Percentiles rank a stretch among this genome's conserved stretches.
These are phyloP conservation scores for Cladosporium sp. DNA, from an alignment of 2,329 filamentous ascomycete genomes.

Conservation along the genomic window DNA sequence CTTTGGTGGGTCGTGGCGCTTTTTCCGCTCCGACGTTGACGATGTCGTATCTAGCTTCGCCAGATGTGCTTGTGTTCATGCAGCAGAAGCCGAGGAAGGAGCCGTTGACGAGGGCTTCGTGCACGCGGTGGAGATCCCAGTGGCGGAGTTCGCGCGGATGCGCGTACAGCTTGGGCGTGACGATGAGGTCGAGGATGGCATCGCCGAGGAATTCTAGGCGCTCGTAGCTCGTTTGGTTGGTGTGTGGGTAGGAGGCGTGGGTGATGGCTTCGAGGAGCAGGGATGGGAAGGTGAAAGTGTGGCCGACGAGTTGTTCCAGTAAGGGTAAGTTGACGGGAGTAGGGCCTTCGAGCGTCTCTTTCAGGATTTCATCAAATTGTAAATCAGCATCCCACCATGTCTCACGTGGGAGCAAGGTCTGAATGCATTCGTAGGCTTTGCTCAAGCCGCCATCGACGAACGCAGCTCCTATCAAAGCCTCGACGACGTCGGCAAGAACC, in stretches of 20 bases:
- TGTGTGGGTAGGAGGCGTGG: conserved; percentile 54
- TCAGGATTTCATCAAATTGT: conserved; percentile 14
- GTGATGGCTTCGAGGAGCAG: conserved; percentile 77
- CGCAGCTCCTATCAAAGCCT: conserved; percentile 75
- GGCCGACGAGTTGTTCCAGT: conserved; percentile 65
- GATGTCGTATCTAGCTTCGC: conserved; percentile 28
- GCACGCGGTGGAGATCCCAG: conserved; percentile 68
- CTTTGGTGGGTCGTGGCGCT: neutral
- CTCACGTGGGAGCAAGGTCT: conserved; percentile 59
- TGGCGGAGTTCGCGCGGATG: conserved; percentile 47
- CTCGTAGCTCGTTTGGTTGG: conserved; percentile 53
- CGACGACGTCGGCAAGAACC: conserved; percentile 79
- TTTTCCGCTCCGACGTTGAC: neutral
- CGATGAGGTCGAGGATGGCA: conserved; percentile 72
- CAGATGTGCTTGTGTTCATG: conserved; percentile 52
- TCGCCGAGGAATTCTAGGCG: conserved; percentile 93
- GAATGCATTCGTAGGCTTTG: conserved; percentile 61
- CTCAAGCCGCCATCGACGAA: conserved; percentile 64
- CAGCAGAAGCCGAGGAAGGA: conserved; percentile 74
- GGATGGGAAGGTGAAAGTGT: conserved; percentile 63
- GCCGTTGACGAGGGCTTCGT: conserved; percentile 73
- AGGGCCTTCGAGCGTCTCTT: conserved; percentile 27
- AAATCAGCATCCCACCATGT: conserved; percentile 19
- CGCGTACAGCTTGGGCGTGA: conserved; percentile 59
- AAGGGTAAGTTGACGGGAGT: conserved; percentile 44